A percentile compares a stretch with the other conserved stretches of the same genome.
Evolutionary conservation across 2,329 filamentous ascomycete genomes (phyloP).

Genomic region (Cladobotryum protrusum): DNA sequence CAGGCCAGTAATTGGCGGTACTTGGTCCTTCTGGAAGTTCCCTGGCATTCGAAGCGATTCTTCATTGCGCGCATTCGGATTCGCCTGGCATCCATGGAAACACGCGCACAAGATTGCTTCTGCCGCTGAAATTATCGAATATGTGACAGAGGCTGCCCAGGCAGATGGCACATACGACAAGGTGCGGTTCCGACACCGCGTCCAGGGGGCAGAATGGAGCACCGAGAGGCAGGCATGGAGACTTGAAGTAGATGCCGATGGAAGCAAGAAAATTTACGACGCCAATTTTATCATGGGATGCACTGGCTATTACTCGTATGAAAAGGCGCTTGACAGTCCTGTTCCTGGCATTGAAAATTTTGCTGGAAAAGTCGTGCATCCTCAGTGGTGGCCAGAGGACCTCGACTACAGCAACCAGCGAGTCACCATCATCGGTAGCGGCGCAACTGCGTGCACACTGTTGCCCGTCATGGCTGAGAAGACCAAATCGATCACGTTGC

Average conservation of each 20-base stretch:
- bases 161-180: conserved; percentile 47
- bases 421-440: conserved; percentile 67
- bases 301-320: conserved; percentile 66
- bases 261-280: conserved; percentile 23
- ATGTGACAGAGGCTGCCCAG: conserved; percentile 47
- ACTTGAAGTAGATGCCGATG: conserved; percentile 35
- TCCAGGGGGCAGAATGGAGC: conserved; percentile 47
- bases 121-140: conserved; percentile 45
- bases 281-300: conserved; percentile 55
- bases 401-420: conserved; percentile 61
- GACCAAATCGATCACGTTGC: conserved; percentile 65
- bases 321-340: conserved; percentile 49
- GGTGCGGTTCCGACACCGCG: conserved; percentile 45
- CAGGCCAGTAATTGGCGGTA: conserved; percentile 62
- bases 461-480: conserved; percentile 62
- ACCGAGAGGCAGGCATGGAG: conserved; percentile 51
- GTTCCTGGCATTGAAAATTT: conserved; percentile 66
- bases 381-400: conserved; percentile 70
- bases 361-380: conserved; percentile 57
- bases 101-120: conserved; percentile 45
- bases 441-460: conserved; percentile 74
- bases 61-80: conserved; percentile 55
- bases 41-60: conserved; percentile 66
- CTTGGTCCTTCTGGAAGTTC: conserved; percentile 74
- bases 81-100: conserved; percentile 67